Evolutionary conservation across 805 yeast genomes (phyloP), one percentile per base, ranked within the genome.

Genomic region (Lipomyces orientalis): DNA sequence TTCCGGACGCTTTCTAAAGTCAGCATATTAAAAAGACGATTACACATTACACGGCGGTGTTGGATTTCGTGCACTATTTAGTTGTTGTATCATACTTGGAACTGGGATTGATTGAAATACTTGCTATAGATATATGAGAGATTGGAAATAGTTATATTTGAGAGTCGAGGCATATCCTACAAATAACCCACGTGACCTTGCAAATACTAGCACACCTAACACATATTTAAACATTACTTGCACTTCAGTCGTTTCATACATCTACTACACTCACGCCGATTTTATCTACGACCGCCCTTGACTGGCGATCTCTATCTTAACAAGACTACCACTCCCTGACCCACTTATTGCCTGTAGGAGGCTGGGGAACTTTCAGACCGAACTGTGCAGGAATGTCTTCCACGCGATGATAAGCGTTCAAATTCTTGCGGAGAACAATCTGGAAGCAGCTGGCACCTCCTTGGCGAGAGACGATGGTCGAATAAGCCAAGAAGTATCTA

Each of bases 361-460:
- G 79, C 72, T 76, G 60, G 19, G 82, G 81, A n/a, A 75, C 81
- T 60, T 79, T 82, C 68, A 91, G 81, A 64, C 96, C 97, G 75
- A 85, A 85, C 84, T 92, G 97, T 66, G 79, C 78, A 62, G 97
- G 94, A 76, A 90, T 82, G 76, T 89, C 90, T 78, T 90, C 90
- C 73, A 91, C 83, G 80, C 97, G 88, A 79, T 91, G 94, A 79
- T 89, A 88, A 65, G 91, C 82, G 81, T 92, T 93, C 77, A 92
- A 76, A 81, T 92, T 93, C 87, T 92, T 92, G 85, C 97, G 89
- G 84, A 92, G 84, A 60, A 90, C 89, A 78, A 92, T 90, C 83
- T 92, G 97, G 83, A 86, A 93, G 80, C 97, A 91, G 64, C 97
- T 87, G 55, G 97, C 97, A 74, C 93, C 87, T 74, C 97, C 97